Evolutionary conservation across 2,329 filamentous ascomycete genomes (phyloP).

Genomic region (Alternaria longipes): DNA sequence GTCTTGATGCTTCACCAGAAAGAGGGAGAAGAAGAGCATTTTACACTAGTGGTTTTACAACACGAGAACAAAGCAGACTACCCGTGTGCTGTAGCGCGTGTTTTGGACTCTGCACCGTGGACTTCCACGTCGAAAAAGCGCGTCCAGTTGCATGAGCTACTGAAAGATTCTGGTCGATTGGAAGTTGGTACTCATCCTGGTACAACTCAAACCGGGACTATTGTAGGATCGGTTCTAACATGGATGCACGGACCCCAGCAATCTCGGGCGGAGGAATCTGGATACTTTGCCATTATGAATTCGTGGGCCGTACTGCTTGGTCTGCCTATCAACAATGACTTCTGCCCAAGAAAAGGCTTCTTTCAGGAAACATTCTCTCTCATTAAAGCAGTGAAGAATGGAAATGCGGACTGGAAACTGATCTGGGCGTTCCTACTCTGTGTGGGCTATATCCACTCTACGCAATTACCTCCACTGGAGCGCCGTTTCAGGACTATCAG

Average conservation of each 20-base stretch:
- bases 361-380: constrained; percentile 4
- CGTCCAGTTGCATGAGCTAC: background rate
- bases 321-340: constrained; percentile 16
- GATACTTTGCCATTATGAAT: constrained; percentile 23
- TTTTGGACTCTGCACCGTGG: constrained; percentile 16
- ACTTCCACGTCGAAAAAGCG: background rate
- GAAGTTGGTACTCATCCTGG: background rate
- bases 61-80: background rate
- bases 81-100: background rate
- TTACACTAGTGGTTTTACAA: background rate
- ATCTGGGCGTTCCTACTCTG: constrained; percentile 26
- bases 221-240: background rate
- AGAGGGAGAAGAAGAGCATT: background rate
- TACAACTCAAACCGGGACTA: background rate
- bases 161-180: background rate
- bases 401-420: constrained; percentile 26
- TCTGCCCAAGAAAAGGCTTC: constrained; percentile 6
- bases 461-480: background rate
- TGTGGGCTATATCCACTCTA: constrained; percentile 7
- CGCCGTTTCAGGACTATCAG: constrained; percentile 3
- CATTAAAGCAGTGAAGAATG: background rate
- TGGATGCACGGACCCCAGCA: constrained; percentile 12
- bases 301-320: constrained; percentile 29
- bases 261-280: constrained; percentile 6
- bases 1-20: background rate